A percentile compares a stretch with the other conserved stretches of the same genome.
Conservation (phyloP, 495 filamentous ascomycete genomes). For the Letharia columbiana region DNA sequence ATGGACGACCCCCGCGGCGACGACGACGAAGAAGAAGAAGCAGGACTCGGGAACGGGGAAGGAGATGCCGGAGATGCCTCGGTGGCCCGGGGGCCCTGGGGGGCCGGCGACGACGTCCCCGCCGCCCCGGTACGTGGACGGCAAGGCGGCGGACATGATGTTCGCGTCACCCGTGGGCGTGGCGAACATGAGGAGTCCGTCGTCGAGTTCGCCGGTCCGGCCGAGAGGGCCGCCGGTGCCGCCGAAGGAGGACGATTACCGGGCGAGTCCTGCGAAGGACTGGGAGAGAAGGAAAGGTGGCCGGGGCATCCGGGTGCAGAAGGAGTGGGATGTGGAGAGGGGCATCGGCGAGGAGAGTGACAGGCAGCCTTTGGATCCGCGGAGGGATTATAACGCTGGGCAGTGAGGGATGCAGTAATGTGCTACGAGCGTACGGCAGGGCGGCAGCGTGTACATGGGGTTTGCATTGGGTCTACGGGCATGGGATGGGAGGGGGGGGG, state of each 20-base stretch:
- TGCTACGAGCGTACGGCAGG: background rate
- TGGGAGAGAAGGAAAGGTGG: background rate
- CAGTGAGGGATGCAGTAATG: background rate
- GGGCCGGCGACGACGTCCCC: background rate
- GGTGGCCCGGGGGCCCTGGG: conserved; percentile 1
- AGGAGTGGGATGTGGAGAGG: conserved; percentile 19
- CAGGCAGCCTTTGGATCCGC: background rate
- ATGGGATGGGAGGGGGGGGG: background rate
- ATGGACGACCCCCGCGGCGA: background rate
- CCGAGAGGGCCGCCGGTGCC: conserved; percentile 7
- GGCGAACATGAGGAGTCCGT: background rate
- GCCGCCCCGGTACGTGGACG: conserved; percentile 10
- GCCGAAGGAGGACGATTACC: background rate
- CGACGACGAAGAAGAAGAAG: background rate
- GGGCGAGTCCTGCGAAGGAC: background rate
- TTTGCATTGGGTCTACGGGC: conserved; percentile 3
- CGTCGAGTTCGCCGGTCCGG: background rate
- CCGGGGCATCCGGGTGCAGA: conserved; percentile 13
- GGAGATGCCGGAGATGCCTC: background rate
- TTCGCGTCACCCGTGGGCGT: conserved; percentile 2
- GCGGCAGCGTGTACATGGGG: background rate
- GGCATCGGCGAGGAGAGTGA: conserved; percentile 15
- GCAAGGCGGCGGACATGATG: conserved; percentile 17
- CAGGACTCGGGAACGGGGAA: conserved; percentile 1
- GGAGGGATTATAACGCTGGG: background rate